Base-by-base conservation (phyloP, 2,329 filamentous ascomycete species). In the Xylariaceae sp. region DNA sequence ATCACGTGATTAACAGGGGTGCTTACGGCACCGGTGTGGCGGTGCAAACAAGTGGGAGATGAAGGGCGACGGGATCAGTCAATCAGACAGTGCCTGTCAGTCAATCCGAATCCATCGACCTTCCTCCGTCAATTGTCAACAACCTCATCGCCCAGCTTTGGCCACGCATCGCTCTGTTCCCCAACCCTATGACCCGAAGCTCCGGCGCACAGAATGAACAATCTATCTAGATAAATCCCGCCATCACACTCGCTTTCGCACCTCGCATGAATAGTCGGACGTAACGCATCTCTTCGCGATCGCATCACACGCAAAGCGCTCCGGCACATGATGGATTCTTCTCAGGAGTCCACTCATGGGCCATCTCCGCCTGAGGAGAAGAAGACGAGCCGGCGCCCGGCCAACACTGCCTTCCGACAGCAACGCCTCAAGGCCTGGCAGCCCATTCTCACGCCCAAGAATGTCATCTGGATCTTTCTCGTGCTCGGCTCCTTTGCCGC, bases 381-480 rank as follows among this genome's bases (percentile, higher is more conserved):
- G 80, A 84, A 88, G 76, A 96, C 96, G 85, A 95, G 85, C 82
- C 87, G 89, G 76, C 88, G 91, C 77, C 93, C 93, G 68, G 90
- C 92, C 68, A 97, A 97, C 78, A 97, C 93, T 61, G 94, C 94
- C 9, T 99, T 97, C 74, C 85, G 94, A 69, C 94, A 99, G 74
- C 94, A 99, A 77, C 87, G 94, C 73, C 78, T 99, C 75, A 97
- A 97, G 78, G 94, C 94, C 79, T 99, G 94, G 94, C 94, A 99
- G 88, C 93, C 93, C 44, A 97, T 97, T 71, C 81, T 97, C 55
- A 97, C 93, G 2, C 93, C 93, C 1, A 96, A 96, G 78, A 96
- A 92, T 55, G 71, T 73, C 55, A 70, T 73, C 56, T 71, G 71
- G 51, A 80, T 92, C 57, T 90, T 92, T 76, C 91, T 92, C 73